phyloP scores from a whole-genome alignment of 305 asterid species.

The Rubia peregrina region DNA sequence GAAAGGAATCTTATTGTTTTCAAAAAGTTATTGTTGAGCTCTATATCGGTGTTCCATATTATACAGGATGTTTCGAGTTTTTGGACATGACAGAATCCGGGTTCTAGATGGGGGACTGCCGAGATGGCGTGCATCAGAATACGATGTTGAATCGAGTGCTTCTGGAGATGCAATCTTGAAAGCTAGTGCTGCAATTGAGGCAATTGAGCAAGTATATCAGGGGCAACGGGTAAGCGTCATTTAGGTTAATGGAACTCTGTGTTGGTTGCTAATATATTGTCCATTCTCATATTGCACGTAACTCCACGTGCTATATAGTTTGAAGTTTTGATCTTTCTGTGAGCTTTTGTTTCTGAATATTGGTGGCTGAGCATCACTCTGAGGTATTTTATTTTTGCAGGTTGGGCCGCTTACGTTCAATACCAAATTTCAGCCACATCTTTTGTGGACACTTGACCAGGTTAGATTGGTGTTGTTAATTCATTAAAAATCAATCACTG shows the following conservation, averaged over 20 bases:
- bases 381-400: conserved; percentile 21
- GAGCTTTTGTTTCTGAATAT: neutral
- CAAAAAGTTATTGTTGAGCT: conserved; percentile 4
- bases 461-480: conserved; percentile 18
- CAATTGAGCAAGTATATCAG: conserved; percentile 77
- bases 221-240: conserved; percentile 53
- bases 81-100: conserved; percentile 87
- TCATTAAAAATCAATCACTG: neutral
- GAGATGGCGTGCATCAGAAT: conserved; percentile 91
- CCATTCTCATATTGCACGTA: neutral
- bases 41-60: conserved; percentile 3
- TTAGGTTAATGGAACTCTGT: neutral
- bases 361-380: neutral
- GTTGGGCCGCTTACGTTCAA: conserved; percentile 69
- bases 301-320: neutral
- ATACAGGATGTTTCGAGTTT: conserved; percentile 91
- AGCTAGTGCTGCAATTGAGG: conserved; percentile 98
- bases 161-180: conserved; percentile 83
- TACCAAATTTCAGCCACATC: conserved; percentile 70
- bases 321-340: neutral
- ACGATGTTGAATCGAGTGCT: conserved; percentile 93
- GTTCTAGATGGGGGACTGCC: conserved; percentile 96
- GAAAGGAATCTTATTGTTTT: neutral
- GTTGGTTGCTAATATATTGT: conserved; percentile 1
- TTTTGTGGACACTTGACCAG: conserved; percentile 73